Evolutionary conservation across 2,329 filamentous ascomycete species (phyloP).

Genomic region (Fusarium concolor): DNA sequence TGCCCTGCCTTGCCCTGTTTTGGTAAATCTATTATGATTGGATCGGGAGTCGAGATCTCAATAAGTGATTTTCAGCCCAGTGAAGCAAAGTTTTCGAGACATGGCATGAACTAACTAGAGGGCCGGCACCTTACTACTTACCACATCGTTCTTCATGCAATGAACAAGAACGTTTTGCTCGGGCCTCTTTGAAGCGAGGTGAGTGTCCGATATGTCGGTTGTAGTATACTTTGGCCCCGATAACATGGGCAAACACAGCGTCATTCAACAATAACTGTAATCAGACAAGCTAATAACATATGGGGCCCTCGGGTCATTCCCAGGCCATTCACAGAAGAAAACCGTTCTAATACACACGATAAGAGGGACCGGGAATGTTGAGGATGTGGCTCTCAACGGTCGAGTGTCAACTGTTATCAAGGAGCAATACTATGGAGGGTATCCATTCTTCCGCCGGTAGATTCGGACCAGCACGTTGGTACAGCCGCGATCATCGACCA

Average conservation of each 20-base stretch:
- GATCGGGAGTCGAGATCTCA: background rate
- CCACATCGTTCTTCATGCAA: background rate
- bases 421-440: slow-evolving; percentile 5
- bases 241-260: background rate
- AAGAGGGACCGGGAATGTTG: slow-evolving; percentile 5
- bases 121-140: background rate
- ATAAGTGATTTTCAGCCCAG: background rate
- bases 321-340: slow-evolving; percentile 1
- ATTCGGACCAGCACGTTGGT: slow-evolving; percentile 23
- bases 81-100: background rate
- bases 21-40: slow-evolving; percentile 2
- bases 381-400: background rate
- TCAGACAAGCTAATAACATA: background rate
- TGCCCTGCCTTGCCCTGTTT: background rate
- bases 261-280: background rate
- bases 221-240: background rate
- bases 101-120: background rate
- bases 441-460: background rate
- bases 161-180: background rate
- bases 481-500: slow-evolving; percentile 12
- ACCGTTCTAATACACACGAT: background rate
- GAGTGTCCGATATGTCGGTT: slow-evolving; percentile 2
- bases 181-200: slow-evolving; percentile 4
- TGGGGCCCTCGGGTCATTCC: background rate
- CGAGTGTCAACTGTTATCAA: background rate